Base-by-base conservation (phyloP, 257 asterid species). In the Buddleja alternifolia region DNA sequence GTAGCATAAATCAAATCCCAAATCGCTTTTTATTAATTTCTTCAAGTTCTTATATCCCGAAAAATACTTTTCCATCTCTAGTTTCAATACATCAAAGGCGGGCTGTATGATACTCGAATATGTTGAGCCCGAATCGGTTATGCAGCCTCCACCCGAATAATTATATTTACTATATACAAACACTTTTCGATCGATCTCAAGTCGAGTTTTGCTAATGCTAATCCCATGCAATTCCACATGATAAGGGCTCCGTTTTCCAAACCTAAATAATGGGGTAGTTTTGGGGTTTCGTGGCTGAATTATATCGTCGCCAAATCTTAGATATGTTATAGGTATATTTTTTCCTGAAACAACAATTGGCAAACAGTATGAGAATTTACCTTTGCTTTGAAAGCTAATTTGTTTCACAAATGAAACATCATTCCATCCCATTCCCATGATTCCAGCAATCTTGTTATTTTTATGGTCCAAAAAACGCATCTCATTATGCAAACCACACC, bases 361-460 rank as follows among this genome's bases (percentile, higher is more conserved):
- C 5, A 66, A 54, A 42, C 72, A 66, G n/a, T 20, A 40, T 23
- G 72, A 66, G 11, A 66, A 66, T 42, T 20, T 55, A 11, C 73
- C 73, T 1, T 55, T 42, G 56, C 56, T 67, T 25, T 67, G n/a
- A n/a, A n/a, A n/a, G 2, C 5, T 25, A n/a, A 55, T 41, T 55
- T 67, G 73, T 14, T 46, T 55, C 34, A 45, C 50, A 32, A 69
- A 58, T 32, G 74, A 69, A 25, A 4, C 3, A 19, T 10, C 24
- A 8, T 50, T 57, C 66, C 60, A 57, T 59, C 74, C 74, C 46
- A 69, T 45, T 0, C 67, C 74, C 58, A 44, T 58, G 4, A 57
- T 6, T 17, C 74, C 73, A 4, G 67, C 58, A 11, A 58, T 24
- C 19, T 46, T 70, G 32, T 70, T 59, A 61, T 60, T 47, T 16